A percentile compares a stretch with the other conserved stretches of the same genome.
Evolutionary conservation across 371 early-diverging fungal genomes (phyloP).

Genomic region (Saksenaea oblongispora): DNA sequence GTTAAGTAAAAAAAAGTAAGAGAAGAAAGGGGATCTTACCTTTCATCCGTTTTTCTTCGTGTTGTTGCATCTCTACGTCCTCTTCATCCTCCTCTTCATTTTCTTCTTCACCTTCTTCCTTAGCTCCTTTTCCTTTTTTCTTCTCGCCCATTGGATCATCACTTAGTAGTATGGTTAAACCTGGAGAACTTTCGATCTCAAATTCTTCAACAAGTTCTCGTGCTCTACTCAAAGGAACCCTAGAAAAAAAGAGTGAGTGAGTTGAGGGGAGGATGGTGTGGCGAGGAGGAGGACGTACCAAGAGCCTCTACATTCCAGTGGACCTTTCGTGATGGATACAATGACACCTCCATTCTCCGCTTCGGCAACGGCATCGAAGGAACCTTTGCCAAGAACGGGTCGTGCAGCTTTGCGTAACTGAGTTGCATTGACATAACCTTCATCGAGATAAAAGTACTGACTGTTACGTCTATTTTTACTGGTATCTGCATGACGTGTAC

Average conservation of each 20-base stretch:
- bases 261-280: neutral
- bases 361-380: conserved; percentile 43
- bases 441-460: conserved; percentile 38
- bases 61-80: neutral
- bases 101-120: conserved; percentile 5
- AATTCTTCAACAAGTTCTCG: conserved; percentile 55
- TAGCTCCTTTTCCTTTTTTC: neutral
- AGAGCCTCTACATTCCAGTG: conserved; percentile 50
- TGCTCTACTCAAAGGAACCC: conserved; percentile 53
- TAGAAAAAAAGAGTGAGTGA: conserved; percentile 12
- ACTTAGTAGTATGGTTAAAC: conserved; percentile 46
- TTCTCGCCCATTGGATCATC: conserved; percentile 35
- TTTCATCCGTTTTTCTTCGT: neutral
- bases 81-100: neutral
- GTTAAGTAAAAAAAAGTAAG: neutral
- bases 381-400: conserved; percentile 49
- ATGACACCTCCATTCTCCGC: conserved; percentile 22
- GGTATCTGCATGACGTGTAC: conserved; percentile 31
- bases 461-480: conserved; percentile 14
- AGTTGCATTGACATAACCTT: conserved; percentile 59
- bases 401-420: conserved; percentile 54
- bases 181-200: conserved; percentile 45
- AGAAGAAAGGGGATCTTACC: neutral
- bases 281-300: conserved; percentile 33
- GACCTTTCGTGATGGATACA: conserved; percentile 32